phyloP scores from a whole-genome alignment of 2,329 filamentous ascomycete species.

The Epichloe brachyelytri region DNA sequence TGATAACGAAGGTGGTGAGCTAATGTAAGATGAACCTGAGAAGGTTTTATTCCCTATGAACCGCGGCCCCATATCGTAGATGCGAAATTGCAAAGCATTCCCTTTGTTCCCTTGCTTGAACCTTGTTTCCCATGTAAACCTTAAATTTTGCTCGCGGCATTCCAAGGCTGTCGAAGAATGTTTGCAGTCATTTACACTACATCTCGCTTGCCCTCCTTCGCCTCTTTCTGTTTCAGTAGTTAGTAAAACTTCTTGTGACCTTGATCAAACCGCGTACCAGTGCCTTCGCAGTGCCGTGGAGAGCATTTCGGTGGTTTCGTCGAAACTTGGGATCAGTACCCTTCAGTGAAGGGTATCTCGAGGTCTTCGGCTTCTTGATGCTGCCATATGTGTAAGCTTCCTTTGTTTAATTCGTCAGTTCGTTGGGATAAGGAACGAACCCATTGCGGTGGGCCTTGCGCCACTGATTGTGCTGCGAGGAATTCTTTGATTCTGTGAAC shows the following conservation, averaged over 20 bases:
- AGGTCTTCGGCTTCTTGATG: slow-evolving; percentile 99
- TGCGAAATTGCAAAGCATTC: neutral
- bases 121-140: neutral
- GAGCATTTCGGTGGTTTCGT: slow-evolving; percentile 98
- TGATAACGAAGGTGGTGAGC: neutral
- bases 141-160: neutral
- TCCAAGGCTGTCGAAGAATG: neutral
- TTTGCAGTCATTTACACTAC: slow-evolving; percentile 43
- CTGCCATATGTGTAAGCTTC: slow-evolving; percentile 33
- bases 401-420: neutral
- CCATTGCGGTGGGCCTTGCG: slow-evolving; percentile 99
- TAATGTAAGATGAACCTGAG: neutral
- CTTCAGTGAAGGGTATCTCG: slow-evolving; percentile 97
- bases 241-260: slow-evolving; percentile 13
- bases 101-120: neutral
- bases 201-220: slow-evolving; percentile 91
- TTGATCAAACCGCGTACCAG: slow-evolving; percentile 52
- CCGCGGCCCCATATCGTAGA: neutral
- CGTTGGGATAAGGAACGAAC: slow-evolving; percentile 41
- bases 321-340: slow-evolving; percentile 99
- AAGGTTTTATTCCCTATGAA: neutral
- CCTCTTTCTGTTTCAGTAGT: slow-evolving; percentile 65
- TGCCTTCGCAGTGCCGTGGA: slow-evolving; percentile 96
- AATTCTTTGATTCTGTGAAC: slow-evolving; percentile 92
- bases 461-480: slow-evolving; percentile 96